Base-by-base conservation (phyloP, 192 early-diverging fungal genomes). In the Backusella tarrabulga region DNA sequence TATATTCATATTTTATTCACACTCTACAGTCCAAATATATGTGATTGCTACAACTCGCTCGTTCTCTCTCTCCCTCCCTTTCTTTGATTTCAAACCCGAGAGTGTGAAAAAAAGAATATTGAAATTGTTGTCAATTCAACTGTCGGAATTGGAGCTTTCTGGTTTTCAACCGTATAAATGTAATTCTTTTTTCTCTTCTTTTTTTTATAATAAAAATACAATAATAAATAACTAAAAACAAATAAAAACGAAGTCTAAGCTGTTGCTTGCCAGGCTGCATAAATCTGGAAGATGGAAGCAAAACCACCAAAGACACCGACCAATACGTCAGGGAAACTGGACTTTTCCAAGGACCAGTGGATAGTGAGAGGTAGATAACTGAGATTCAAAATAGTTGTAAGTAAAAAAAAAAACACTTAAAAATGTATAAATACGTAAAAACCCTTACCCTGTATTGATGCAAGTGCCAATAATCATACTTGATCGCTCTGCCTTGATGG, bases 261-360 rank as follows among this genome's bases (percentile, higher is more conserved):
- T 38, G 91, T 85, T 23, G 90, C 87, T 76, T 92, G 91, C 97
- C 97, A 98, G 4, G 93, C 91, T 32, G 88, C 87, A 79, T 91
- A 91, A 42, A 95, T 86, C 82, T 97, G 96, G 8, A 90, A 91
- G 36, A 95, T 63, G 8, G 97, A 93, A 23, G 97, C 97, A 77
- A 97, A 85, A n/a, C 94, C 95, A 80, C 97, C 97, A 85, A 91
- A 99, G 36, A 95, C 82, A 71, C 97, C 97, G 32, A 98, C 96
- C 2, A 90, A 92, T 1, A 96, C 90, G 79, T 99, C 97, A 0
- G 97, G 96, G 89, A 99, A 97, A 36, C 84, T 85, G 19, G 89
- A 91, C 21, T 91, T 89, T 68, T 95, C 92, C 67, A 97, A 84
- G 34, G 93, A 95, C 97, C 97, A 99, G 86, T 99, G 97, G 29